Evolutionary conservation across 2,329 filamentous ascomycete genomes (phyloP), one percentile per base, ranked within the genome.

Genomic region (Huntiella bhutanensis): DNA sequence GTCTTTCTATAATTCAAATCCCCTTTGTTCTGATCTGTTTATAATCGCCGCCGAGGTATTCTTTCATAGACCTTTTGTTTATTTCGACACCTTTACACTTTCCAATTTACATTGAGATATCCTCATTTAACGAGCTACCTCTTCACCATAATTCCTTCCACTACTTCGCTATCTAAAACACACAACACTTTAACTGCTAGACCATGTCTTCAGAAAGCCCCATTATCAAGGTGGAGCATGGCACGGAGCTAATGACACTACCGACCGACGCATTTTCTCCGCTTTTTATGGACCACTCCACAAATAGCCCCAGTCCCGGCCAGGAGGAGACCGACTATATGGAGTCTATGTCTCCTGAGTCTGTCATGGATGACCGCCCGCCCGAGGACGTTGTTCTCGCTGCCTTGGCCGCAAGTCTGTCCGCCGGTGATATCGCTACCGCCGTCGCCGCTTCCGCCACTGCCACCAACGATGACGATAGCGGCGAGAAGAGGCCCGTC

Each of bases 401-500:
- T 35, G 55, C 50, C 32, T 41, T 49, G 5, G 44, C 44, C 22
- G 42, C 48, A 22, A 46, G 44, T 16, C 38, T 49, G 3, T 33
- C 43, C 8, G 43, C 48, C 11, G 41, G 42, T 32, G 48, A 48
- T n/a, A 49, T 51, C 19, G 32, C 49, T 12, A 13, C 40, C 46
- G 49, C 44, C 11, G 44, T 49, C 28, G 48, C 47, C 45, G 48
- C 33, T 12, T 51, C 28, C 48, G 49, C 33, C 44, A 53, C 32
- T 45, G 52, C 4, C 51, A 54, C 1, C 19, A 53, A 2, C 47
- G 53, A 2, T 49, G 52, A 4, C 47, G 53, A 55, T 1, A 49
- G 56, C 1, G 50, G 56, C 0, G 73, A 79, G 41, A 84, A 82
- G 70, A 91, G 84, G 67, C 70, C 73, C 1, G 66, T 71, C 33